Evolutionary conservation across 108 stramenopile species (phyloP), one percentile per base, ranked within the genome.

Genomic region (Tribonema minus): DNA sequence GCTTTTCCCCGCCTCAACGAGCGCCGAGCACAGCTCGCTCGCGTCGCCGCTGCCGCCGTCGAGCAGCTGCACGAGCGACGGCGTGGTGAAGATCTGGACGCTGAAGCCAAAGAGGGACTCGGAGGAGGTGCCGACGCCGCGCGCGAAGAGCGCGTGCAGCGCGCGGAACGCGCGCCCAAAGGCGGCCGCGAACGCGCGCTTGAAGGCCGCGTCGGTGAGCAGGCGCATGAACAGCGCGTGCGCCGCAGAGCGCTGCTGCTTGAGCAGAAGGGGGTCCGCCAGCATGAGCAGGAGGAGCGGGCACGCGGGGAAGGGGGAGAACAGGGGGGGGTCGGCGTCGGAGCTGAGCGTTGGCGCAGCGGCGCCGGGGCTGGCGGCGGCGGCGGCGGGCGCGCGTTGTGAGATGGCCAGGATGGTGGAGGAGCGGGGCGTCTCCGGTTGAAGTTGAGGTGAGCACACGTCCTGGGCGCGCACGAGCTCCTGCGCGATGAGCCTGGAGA

Each of bases 31-130:
- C 46, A 54, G 46, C 20, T 20, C 20, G 46, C 46, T n/a, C n/a
- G n/a, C n/a, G n/a, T n/a, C n/a, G n/a, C n/a, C n/a, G n/a, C 9
- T 39, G 26, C 35, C 74, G 34, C 39, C 58, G 25, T 46, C 74
- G 60, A 76, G 36, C 26, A 67, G 46, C 28, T 64, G 65, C 46
- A 82, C 72, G 34, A 82, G 64, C 34, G 65, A 67, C 9, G 81
- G 72, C 30, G 81, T 82, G 61, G 81, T 82, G 66, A 72, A 82
- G 25, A 72, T 54, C 67, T 82, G 81, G 28, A 82, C 81, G 68
- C 68, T 72, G 72, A 82, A 68, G 3, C 60, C 38, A 58, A 82
- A 81, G 27, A 72, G 39, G 46, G 33, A 58, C 27, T 81, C 81
- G 37, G 64, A 41, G 9, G 60, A 36, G 40, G 62, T 63, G 66